Base-by-base conservation (phyloP, 805 yeast genomes). In the Millerago galiae region DNA sequence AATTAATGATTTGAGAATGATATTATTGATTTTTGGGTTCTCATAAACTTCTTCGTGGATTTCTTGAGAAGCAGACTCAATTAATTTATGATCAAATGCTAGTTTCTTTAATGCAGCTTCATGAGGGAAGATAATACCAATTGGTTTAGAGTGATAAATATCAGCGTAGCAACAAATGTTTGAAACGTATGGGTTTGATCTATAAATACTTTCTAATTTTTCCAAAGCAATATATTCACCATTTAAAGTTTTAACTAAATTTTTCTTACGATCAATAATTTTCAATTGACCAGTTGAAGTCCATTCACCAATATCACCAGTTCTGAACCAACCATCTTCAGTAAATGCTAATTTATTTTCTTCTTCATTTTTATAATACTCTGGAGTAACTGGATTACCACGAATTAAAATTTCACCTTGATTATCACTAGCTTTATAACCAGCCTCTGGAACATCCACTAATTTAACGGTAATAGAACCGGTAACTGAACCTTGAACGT, bases 211-310 rank as follows among this genome's bases (percentile, higher is more conserved):
- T 68, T 93, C 99, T 52, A 93, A 71, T 67, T 90, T 90, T 68
- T 93, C 99, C 57, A 93, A 74, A 4, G 99, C 99, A 63, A 93
- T 87, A 66, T 93, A 93, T 70, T 93, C 99, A 67, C 99, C 99
- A 62, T 93, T 91, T 57, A 77, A 73, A 15, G 99, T 93, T 75
- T 93, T 93, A 55, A 93, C 95, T 65, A 93, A 74, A 64, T 93
- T 93, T 80, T 93, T 93, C 72, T 79, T 86, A 62, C 99, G 84
- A 68, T 93, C 99, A 62, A 93, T 85, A 47, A 93, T 71, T 60
- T 75, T 79, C 59, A 93, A 72, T 44, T 79, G 81, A 51, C 98
- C 98, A 50, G 71, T 74, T 24, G 78, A 47, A 34, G 90, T 75
- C 95, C 96, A 88, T 70, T 87, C 89, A 60, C 91, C 96, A 65